Evolutionary conservation across 1,139 yeast species (phyloP), one percentile per base, ranked within the genome.

Genomic region (Zygosaccharomyces sapae): DNA sequence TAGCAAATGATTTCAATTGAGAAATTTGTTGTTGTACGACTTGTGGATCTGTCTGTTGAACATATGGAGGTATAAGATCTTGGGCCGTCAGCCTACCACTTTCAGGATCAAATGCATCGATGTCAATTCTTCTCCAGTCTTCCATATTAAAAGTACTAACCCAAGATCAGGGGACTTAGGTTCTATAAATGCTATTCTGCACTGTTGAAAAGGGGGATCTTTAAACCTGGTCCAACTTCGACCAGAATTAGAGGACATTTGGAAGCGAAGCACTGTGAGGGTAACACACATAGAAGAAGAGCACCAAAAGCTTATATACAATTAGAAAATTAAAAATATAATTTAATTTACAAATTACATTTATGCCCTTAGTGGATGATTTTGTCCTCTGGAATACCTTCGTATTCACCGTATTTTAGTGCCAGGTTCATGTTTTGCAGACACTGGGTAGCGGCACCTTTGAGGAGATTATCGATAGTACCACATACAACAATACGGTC

Each of bases 361-460:
- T 19, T n/a, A 5, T n/a, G 5, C 16, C 19, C 33, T 27, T 24
- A 33, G 42, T 50, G 48, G 27, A 56, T 30, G 34, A 63, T 58
- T 48, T 60, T 62, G 52, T 68, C 67, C 44, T 65, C 65, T 45
- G 97, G 97, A 62, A 94, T 92, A 60, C 97, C 97, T 51, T 83
- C 96, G 65, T 85, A 92, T 70, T 92, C 98, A 45, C 87, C 90
- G 69, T 88, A 92, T 22, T 92, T 92, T 72, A 86, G 72, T 6
- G 88, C 85, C 68, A 92, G 76, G 70, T 92, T 92, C 67, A 92
- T 86, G 73, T 92, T 92, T 70, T 92, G 99, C 68, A 92, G 71
- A 70, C 97, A 92, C 72, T 90, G 99, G 20, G 99, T 92, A 47
- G 97, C 95, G 43, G 99, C 99, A 55, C 99, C 99, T 75, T 92